Percentiles rank a stretch among this genome's conserved stretches.
Evolutionary conservation across 768 basidiomycete genomes (phyloP).

Genomic region (Auricularia cornea): DNA sequence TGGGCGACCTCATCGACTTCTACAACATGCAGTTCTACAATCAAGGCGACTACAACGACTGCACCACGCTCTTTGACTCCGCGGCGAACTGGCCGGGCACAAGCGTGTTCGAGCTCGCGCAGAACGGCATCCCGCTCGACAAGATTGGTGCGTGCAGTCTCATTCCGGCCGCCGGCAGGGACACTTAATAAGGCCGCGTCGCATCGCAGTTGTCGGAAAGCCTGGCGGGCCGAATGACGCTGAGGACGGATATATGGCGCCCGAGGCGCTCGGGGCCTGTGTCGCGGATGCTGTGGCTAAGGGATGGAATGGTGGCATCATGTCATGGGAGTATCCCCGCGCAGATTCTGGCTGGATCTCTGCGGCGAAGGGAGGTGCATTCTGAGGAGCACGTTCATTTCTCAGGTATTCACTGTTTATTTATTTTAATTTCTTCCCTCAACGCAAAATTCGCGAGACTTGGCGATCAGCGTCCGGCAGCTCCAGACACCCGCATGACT

Average conservation of each 20-base stretch:
- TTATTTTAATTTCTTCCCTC: no score
- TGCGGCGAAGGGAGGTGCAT: not conserved
- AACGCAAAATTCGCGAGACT: no score
- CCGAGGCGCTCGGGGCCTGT: constrained; percentile 16
- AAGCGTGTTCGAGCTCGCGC: constrained; percentile 24
- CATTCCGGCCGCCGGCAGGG: constrained; percentile 1
- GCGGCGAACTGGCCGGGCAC: constrained; percentile 18
- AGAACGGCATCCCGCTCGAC: constrained; percentile 20
- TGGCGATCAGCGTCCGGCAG: no score
- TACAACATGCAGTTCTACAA: constrained; percentile 9
- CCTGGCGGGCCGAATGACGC: constrained; percentile 20
- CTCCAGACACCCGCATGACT: no score
- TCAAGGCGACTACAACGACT: not conserved
- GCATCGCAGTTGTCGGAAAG: not conserved
- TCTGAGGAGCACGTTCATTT: no score
- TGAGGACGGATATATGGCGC: constrained; percentile 19
- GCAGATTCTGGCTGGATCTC: not conserved
- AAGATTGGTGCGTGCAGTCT: constrained; percentile 25
- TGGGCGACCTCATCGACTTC: constrained; percentile 9
- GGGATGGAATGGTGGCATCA: constrained; percentile 28
- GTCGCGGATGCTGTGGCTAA: constrained; percentile 18
- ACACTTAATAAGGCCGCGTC: not conserved
- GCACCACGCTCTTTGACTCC: not conserved
- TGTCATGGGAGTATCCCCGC: constrained; percentile 13
- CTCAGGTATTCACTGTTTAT: no score